Evolutionary conservation across 306 rosid species (phyloP), one percentile per base, ranked within the genome.

Genomic region (Gastrolobium villosum): DNA sequence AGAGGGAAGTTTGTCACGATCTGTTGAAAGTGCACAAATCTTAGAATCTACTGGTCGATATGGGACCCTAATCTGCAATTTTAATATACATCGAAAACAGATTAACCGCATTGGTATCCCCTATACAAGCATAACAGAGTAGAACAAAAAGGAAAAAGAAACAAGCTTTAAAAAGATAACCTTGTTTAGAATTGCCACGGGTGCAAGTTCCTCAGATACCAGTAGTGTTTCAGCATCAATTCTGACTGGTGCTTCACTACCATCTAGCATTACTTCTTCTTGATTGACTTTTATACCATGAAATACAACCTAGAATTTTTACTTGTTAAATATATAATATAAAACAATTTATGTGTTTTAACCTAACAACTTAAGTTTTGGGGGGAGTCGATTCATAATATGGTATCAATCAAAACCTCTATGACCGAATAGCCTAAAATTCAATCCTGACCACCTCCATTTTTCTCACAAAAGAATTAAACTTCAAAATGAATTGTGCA

Each of bases 221-320:
- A 92, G 79, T 65, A 89, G 75, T 3, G 99, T 90, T 86, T 91
- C 99, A 71, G 93, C 89, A 75, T 89, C 98, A 79, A 95, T 86
- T 88, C 93, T 93, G 52, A 85, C 79, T 15, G 99, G 98, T 61
- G 87, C 99, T 41, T 95, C 99, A 87, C 99, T 95, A 69, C 99
- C 99, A 86, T 93, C 98, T 68, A 95, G 94, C 70, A 91, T 40
- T 44, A 92, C 77, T 77, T 91, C 96, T 73, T 87, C 89, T 78
- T 88, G 87, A 74, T 91, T 79, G 60, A 86, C 83, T 75, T 78
- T 88, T 68, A 95, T 87, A 63, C 99, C 99, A 78, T 86, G 99
- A 87, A 95, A 95, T 54, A 75, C 83, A 74, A 92, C 83, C 99
- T 95, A 78, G 57, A 76, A 82, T 72, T 67, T 66, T 20, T 20